Evolutionary conservation across 2,329 filamentous ascomycete genomes (phyloP).

Genomic region (Cladosporium sp.): DNA sequence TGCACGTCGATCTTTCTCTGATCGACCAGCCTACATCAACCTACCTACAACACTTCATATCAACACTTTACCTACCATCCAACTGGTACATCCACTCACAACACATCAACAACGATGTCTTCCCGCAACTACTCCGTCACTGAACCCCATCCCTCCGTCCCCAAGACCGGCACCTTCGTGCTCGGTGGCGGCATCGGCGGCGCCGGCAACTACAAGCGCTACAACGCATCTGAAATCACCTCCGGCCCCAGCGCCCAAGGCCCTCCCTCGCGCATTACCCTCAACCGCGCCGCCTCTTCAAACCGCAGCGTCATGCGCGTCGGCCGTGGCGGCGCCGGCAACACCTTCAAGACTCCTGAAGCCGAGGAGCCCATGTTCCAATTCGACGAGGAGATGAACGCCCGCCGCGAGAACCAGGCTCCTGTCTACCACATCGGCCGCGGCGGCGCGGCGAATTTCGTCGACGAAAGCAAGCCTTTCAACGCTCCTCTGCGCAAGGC

Average conservation of each 20-base stretch:
- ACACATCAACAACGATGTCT: conserved; percentile 21
- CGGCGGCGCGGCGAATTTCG: conserved; percentile 55
- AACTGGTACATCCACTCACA: conserved; percentile 20
- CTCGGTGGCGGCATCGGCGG: conserved; percentile 55
- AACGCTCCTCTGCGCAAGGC: neutral
- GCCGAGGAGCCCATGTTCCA: conserved; percentile 58
- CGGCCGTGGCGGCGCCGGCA: conserved; percentile 57
- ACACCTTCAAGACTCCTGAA: conserved; percentile 48
- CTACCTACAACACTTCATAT: neutral
- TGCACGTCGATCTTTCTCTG: conserved; percentile 2
- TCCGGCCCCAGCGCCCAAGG: conserved; percentile 40
- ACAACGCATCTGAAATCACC: conserved; percentile 53
- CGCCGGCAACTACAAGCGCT: conserved; percentile 54
- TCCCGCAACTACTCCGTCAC: conserved; percentile 49
- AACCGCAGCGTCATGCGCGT: conserved; percentile 47
- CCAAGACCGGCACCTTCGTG: conserved; percentile 42
- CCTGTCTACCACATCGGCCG: conserved; percentile 62
- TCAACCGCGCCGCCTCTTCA: conserved; percentile 39
- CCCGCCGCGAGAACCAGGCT: conserved; percentile 45
- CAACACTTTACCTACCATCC: conserved; percentile 13
- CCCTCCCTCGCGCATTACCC: conserved; percentile 47
- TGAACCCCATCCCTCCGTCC: conserved; percentile 59
- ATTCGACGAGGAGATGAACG: conserved; percentile 64
- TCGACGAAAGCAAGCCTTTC: conserved; percentile 32
- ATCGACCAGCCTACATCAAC: neutral